phyloP scores from a whole-genome alignment of 2,329 filamentous ascomycete genomes.

The Cephalotrichum gorgonifer region DNA sequence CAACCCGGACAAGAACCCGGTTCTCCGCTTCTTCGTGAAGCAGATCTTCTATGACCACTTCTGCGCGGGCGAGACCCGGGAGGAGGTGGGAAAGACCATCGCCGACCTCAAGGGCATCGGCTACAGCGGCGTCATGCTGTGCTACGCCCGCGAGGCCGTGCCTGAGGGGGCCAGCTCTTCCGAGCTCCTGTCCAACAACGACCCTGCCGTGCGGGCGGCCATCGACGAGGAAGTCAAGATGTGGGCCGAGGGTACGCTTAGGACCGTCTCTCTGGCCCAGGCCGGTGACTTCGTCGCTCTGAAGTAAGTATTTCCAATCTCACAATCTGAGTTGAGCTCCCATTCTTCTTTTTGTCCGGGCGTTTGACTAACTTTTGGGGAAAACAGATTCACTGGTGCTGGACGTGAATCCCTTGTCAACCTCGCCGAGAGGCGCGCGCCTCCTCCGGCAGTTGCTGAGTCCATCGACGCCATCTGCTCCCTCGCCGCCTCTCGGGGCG shows the following conservation, averaged over 20 bases:
- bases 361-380: background rate
- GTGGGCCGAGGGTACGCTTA: constrained; percentile 66
- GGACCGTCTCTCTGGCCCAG: constrained; percentile 60
- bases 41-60: constrained; percentile 86
- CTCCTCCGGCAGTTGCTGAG: constrained; percentile 52
- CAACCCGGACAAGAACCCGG: constrained; percentile 63
- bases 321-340: background rate
- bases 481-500: constrained; percentile 56
- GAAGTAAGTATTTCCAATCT: constrained; percentile 32
- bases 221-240: constrained; percentile 48
- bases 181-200: constrained; percentile 30
- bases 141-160: constrained; percentile 76
- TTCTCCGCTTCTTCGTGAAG: constrained; percentile 62
- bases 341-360: background rate
- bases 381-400: constrained; percentile 70
- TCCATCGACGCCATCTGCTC: constrained; percentile 69
- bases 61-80: constrained; percentile 67
- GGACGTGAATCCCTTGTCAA: constrained; percentile 61
- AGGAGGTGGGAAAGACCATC: constrained; percentile 59
- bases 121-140: constrained; percentile 73
- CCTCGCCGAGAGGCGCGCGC: constrained; percentile 51
- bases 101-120: constrained; percentile 60
- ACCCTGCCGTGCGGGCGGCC: constrained; percentile 34
- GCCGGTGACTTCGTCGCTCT: constrained; percentile 54
- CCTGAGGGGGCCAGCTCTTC: constrained; percentile 44